These are phyloP conservation scores for Annulohypoxylon moriforme DNA, from an alignment of 495 filamentous ascomycete species.

Conservation along the genomic window DNA sequence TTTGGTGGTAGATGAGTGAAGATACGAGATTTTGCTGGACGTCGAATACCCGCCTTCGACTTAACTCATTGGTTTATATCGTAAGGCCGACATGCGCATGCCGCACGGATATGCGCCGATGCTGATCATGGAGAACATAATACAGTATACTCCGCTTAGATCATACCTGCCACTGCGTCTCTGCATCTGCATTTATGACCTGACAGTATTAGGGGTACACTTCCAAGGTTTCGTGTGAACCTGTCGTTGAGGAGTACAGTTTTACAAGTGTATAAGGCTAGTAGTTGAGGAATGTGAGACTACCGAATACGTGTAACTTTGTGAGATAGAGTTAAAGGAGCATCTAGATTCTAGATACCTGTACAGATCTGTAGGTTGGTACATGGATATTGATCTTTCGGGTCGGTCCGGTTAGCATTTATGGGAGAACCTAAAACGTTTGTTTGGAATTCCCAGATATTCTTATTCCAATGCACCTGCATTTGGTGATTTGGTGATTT, in stretches of 20 bases:
- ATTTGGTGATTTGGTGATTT: background rate
- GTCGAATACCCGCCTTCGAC: constrained; percentile 10
- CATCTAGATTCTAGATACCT: too few species aligned
- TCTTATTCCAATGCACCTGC: constrained; percentile 14
- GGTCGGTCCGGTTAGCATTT: constrained; percentile 10
- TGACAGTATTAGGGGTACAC: background rate
- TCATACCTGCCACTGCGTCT: background rate
- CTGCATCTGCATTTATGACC: background rate
- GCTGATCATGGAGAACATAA: constrained; percentile 32
- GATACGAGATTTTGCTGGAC: constrained; percentile 32
- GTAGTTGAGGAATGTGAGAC: constrained; percentile 6
- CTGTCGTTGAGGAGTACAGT: background rate
- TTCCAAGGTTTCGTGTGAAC: background rate
- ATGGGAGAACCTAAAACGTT: constrained; percentile 4
- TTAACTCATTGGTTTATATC: constrained; percentile 30
- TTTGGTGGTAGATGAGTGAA: constrained; percentile 1
- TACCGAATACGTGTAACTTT: background rate
- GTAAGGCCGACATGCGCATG: constrained; percentile 30
- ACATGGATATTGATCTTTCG: too few species aligned
- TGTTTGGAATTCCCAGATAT: background rate
- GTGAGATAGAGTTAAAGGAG: background rate
- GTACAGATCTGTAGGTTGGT: too few species aligned
- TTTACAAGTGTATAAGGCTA: background rate
- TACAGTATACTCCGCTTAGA: constrained; percentile 14
- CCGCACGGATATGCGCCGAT: constrained; percentile 30